Percentiles rank a stretch among this genome's conserved stretches.
Evolutionary conservation across 2,329 filamentous ascomycete species (phyloP).

Genomic region (Atkinsonella hypoxylon): DNA sequence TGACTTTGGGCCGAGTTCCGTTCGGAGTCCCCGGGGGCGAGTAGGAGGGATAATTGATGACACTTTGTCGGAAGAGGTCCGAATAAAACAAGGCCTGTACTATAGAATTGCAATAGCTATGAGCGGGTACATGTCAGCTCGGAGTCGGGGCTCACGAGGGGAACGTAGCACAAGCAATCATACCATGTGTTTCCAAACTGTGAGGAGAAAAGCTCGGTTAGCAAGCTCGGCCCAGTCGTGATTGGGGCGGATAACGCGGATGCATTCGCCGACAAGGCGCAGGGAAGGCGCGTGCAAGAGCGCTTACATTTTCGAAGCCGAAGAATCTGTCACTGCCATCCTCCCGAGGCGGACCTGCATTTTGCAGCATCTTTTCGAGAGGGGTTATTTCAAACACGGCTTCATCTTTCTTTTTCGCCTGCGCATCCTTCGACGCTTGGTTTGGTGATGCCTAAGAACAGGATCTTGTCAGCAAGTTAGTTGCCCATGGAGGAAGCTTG

Average conservation of each 20-base stretch:
- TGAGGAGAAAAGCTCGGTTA: background rate
- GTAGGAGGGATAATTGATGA: conserved; percentile 76
- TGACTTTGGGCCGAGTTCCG: conserved; percentile 40
- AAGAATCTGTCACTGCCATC: conserved; percentile 98
- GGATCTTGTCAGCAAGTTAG: conserved; percentile 21
- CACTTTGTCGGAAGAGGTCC: conserved; percentile 81
- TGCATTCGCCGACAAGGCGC: background rate
- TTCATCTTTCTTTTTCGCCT: conserved; percentile 45
- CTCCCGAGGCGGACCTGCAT: conserved; percentile 65
- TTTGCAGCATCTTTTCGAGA: conserved; percentile 63
- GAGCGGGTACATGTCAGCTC: background rate
- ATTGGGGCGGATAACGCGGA: background rate
- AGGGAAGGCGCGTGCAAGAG: conserved; percentile 1
- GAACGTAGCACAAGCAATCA: conserved; percentile 4
- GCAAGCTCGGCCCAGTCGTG: background rate
- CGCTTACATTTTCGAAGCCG: conserved; percentile 88
- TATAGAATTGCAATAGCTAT: conserved; percentile 96
- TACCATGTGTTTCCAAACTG: conserved; percentile 98
- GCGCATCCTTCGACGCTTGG: conserved; percentile 32
- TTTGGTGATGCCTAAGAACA: conserved; percentile 30
- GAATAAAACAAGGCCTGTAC: conserved; percentile 96
- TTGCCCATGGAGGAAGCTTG: conserved; percentile 9
- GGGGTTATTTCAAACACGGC: conserved; percentile 47
- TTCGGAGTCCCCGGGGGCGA: conserved; percentile 60
- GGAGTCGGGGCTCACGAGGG: background rate